Conservation (phyloP, 2,329 filamentous ascomycete genomes). For the Xenosphaeropsis pyriputrescens region DNA sequence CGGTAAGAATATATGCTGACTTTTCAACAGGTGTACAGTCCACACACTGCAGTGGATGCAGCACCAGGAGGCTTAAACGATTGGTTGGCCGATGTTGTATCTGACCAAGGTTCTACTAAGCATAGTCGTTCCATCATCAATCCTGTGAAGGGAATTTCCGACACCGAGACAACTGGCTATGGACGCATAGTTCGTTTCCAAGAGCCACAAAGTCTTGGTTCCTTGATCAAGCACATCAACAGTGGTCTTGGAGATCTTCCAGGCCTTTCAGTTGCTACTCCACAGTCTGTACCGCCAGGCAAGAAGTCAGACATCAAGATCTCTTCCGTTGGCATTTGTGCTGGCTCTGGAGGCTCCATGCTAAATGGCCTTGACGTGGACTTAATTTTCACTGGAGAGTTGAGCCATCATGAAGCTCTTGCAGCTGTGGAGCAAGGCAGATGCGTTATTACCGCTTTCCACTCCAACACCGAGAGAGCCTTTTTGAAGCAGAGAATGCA, state of each 20-base stretch:
- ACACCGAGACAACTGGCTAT: slow-evolving; percentile 17
- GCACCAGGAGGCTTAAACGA: slow-evolving; percentile 76
- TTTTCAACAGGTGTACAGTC: slow-evolving; percentile 52
- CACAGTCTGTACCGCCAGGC: slow-evolving; percentile 10
- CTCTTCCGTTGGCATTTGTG: slow-evolving; percentile 68
- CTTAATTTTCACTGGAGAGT: slow-evolving; percentile 78
- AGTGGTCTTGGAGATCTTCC: slow-evolving; percentile 6
- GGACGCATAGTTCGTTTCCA: slow-evolving; percentile 16
- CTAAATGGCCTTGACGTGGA: slow-evolving; percentile 60
- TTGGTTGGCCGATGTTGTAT: slow-evolving; percentile 83
- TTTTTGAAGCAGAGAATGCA: slow-evolving; percentile 64
- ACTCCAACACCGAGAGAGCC: slow-evolving; percentile 82
- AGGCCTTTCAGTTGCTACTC: slow-evolving; percentile 14
- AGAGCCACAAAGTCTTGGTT: slow-evolving; percentile 9
- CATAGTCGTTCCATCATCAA: slow-evolving; percentile 13
- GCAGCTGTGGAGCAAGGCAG: slow-evolving; percentile 72
- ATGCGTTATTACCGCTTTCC: slow-evolving; percentile 73
- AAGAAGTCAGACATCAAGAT: slow-evolving; percentile 26
- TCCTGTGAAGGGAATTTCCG: slow-evolving; percentile 8
- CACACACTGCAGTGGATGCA: slow-evolving; percentile 89
- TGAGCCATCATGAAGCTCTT: slow-evolving; percentile 85
- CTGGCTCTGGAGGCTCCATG: slow-evolving; percentile 71
- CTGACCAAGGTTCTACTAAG: slow-evolving; percentile 27
- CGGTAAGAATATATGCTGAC: neutral
- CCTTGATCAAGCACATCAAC: slow-evolving; percentile 11